Conservation (phyloP, 2,329 filamentous ascomycete genomes). For the Trichoderma atrobrunneum region DNA sequence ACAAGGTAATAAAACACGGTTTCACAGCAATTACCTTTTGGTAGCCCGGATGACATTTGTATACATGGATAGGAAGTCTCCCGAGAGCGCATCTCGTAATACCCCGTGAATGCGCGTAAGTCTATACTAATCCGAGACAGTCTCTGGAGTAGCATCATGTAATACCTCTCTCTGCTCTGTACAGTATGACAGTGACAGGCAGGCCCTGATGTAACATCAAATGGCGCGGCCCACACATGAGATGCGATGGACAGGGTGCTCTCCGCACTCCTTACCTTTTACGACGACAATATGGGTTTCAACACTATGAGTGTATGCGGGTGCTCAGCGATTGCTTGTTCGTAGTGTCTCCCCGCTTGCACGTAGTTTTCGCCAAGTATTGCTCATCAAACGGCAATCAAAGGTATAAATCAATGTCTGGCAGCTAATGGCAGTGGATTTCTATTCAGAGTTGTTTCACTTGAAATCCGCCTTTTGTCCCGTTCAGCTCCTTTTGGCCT, state of each 20-base stretch:
- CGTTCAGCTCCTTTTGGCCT: neutral
- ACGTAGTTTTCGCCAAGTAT: neutral
- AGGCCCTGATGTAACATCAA: neutral
- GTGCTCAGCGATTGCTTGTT: neutral
- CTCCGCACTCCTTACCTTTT: neutral
- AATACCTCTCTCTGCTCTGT: neutral
- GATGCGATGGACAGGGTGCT: neutral
- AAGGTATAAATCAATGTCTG: neutral
- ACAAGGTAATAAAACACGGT: neutral
- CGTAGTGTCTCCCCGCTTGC: neutral
- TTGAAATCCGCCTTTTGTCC: neutral
- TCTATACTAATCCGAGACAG: neutral
- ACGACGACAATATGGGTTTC: neutral
- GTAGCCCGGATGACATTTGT: neutral
- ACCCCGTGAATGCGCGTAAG: neutral
- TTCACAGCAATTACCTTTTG: neutral
- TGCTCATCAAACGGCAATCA: neutral
- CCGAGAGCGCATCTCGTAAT: neutral
- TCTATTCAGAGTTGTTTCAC: neutral
- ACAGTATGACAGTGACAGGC: neutral
- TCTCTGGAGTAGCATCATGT: neutral
- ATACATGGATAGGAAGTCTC: neutral
- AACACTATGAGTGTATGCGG: neutral
- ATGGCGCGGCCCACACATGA: neutral
- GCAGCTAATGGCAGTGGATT: neutral